Percentiles rank a stretch among this genome's conserved stretches.
These are phyloP conservation scores for Wickerhamomyces xylosicus DNA, from an alignment of 805 yeast species.

Conservation along the genomic window DNA sequence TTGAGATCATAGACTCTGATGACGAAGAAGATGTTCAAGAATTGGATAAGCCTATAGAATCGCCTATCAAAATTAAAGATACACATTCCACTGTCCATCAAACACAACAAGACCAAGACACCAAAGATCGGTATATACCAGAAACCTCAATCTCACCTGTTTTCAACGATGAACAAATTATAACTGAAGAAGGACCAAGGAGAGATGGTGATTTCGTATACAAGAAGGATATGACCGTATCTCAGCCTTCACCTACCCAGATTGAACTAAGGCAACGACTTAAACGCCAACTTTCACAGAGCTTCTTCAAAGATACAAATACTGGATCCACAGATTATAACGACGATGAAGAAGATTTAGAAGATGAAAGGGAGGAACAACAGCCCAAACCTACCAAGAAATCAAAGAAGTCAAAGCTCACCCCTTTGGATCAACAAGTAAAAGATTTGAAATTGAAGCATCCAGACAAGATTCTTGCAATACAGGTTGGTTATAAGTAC, in stretches of 20 bases:
- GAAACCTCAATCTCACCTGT: no score
- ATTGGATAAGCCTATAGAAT: background rate
- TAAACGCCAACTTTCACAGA: background rate
- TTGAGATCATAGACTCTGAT: background rate
- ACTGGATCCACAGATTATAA: background rate
- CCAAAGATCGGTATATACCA: no score
- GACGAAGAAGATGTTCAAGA: background rate
- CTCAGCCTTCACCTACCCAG: no score
- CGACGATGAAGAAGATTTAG: background rate
- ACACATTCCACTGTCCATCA: background rate
- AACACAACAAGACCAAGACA: background rate
- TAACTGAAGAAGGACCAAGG: background rate
- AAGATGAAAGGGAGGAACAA: background rate
- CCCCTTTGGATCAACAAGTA: slow-evolving; percentile 78
- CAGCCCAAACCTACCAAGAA: slow-evolving; percentile 1
- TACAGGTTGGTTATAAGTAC: slow-evolving; percentile 90
- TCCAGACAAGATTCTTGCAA: slow-evolving; percentile 60
- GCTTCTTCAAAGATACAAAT: background rate
- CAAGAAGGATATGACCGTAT: no score
- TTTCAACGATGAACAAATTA: no score
- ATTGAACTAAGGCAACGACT: background rate
- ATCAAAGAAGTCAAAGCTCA: slow-evolving; percentile 26
- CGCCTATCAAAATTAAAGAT: background rate
- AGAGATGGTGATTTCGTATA: no score
- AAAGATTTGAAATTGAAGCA: slow-evolving; percentile 51